Conservation (phyloP, 163 green algal species). For the Prototheca wickerhamii region DNA sequence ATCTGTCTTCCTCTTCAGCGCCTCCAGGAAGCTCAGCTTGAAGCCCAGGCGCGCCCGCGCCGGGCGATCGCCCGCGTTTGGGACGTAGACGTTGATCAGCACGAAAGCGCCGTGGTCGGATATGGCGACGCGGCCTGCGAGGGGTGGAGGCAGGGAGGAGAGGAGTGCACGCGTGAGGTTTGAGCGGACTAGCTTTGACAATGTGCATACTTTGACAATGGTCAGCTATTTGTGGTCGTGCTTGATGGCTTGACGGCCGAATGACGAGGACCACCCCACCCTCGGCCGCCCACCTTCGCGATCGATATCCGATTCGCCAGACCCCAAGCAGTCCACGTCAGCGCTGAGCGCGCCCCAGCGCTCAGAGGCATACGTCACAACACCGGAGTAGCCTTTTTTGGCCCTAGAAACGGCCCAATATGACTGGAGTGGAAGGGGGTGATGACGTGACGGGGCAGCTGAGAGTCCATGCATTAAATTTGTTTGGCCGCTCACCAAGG, state of each 20-base stretch:
- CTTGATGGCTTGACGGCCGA: background rate
- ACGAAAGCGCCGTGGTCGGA: constrained; percentile 62
- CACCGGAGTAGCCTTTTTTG: constrained; percentile 56
- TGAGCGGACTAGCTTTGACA: no score
- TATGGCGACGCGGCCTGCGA: constrained; percentile 33
- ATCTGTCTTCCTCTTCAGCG: constrained; percentile 42
- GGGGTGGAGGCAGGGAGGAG: background rate
- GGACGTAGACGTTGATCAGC: constrained; percentile 74
- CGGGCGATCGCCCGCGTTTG: constrained; percentile 52
- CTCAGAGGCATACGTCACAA: constrained; percentile 38
- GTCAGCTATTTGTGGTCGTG: no score
- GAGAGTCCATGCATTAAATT: no score
- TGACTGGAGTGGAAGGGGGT: constrained; percentile 15
- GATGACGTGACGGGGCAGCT: background rate
- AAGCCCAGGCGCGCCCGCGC: constrained; percentile 33
- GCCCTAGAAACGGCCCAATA: constrained; percentile 38
- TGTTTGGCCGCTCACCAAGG: no score
- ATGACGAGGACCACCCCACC: background rate
- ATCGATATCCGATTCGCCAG: constrained; percentile 19
- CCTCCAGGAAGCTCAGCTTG: constrained; percentile 62
- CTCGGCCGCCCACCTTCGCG: constrained; percentile 38
- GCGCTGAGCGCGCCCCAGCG: constrained; percentile 22
- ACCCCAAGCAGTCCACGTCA: constrained; percentile 38
- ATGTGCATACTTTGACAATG: no score
- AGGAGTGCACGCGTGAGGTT: no score